Base-by-base conservation (phyloP, 352 stramenopile species). In the Globisporangium acanthophoron region DNA sequence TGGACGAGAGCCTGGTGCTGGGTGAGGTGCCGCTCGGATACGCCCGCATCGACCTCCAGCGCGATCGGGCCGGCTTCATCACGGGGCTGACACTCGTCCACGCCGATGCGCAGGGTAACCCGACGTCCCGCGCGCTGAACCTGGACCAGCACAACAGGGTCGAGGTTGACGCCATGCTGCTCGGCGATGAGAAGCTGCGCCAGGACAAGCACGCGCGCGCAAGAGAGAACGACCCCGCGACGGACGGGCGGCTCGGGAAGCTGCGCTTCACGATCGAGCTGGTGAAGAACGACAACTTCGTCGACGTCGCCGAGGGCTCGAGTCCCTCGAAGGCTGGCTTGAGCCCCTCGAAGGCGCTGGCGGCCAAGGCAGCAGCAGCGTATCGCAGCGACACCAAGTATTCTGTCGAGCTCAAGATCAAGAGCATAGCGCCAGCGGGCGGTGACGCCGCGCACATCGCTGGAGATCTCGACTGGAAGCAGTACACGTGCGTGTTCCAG, bases 261-360 rank as follows among this genome's bases (percentile, higher is more conserved):
- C 66, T 90, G 3, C 67, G 67, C 5, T 84, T 90, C 37, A 41
- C 56, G 9, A 54, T 90, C 7, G 70, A 88, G 57, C 49, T 90
- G 0, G 62, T 66, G n/a, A 66, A 75, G 24, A 85, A 88, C 54
- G 78, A 90, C 13, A 85, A 82, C 49, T 87, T 72, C 24, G 58
- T 80, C 8, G 69, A 85, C 52, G 62, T 64, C 0, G 65, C 35
- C 13, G 52, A 56, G 5, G 18, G 75, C 0, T 29, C 52, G 3
- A 67, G 45, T 11, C 50, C 64, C 33, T 40, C 62, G 5, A 61
- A 78, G 31, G 24, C 24, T 27, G 24, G 24, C 24, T 27, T 27
- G 24, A 27, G 24, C 24, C 24, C 24, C 24, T 27, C 24, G 24
- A 27, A 27, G 24, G 18, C 5, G 6, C 33, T 15, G 15, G 33